Evolutionary conservation across 257 asterid genomes (phyloP).

Genomic region (Jacaranda copaia): DNA sequence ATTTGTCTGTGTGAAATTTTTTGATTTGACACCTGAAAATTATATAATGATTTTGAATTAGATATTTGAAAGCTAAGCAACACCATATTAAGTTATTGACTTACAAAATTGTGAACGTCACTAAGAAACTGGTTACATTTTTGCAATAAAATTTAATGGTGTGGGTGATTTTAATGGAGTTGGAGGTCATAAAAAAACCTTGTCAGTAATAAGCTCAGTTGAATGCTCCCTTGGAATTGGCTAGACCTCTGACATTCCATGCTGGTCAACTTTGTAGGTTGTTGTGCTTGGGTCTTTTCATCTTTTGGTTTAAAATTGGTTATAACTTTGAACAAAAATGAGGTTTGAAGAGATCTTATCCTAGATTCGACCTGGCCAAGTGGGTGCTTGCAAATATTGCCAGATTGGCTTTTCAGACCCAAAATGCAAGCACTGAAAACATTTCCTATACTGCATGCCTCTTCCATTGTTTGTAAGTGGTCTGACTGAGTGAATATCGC

Average conservation of each 20-base stretch:
- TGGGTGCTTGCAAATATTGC: background rate
- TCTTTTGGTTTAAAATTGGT: background rate
- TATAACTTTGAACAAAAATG: background rate
- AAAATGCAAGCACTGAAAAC: background rate
- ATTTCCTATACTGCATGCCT: background rate
- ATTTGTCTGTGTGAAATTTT: conserved; percentile 1
- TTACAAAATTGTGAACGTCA: background rate
- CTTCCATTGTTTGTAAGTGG: background rate
- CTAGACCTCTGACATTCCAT: background rate
- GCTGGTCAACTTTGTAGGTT: too few species aligned
- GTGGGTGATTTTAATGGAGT: background rate
- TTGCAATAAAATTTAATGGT: background rate
- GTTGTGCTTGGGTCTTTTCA: background rate
- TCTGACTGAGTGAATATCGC: background rate
- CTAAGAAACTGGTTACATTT: background rate
- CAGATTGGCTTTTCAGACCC: background rate
- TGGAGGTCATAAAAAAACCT: background rate
- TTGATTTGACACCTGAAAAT: background rate
- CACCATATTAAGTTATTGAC: background rate
- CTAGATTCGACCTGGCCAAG: background rate
- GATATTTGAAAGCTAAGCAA: conserved; percentile 1
- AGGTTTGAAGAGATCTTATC: background rate
- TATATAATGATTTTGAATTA: background rate
- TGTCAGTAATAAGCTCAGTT: background rate
- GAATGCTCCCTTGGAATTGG: background rate